Evolutionary conservation across 257 asterid genomes (phyloP), one percentile per base, ranked within the genome.

Genomic region (Nicotiana tabacum): DNA sequence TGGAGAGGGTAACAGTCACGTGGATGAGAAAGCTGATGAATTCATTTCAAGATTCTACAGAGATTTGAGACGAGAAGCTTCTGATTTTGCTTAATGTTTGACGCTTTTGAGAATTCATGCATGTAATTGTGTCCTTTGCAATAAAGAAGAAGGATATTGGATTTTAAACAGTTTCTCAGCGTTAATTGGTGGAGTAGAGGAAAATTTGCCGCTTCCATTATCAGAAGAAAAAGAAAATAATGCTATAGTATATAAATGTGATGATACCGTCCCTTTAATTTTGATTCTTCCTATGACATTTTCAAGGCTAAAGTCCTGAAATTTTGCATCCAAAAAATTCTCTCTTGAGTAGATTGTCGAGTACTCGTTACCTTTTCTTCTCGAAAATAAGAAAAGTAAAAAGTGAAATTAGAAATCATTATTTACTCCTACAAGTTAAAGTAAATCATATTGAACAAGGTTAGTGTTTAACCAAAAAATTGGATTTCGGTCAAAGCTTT

Each of bases 21-120:
- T 85, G 0, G 85, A 87, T 0, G 85, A 85, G 32, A 87, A 84
- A 35, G 90, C 90, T n/a, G 87, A 87, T 46, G 16, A 85, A 56
- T 87, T 87, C 37, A 87, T 87, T 37, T 67, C 69, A 58, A 66
- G 62, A 56, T 87, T 87, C 72, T 81, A 85, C 77, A 69, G 82
- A 77, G 85, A 85, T 53, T 84, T 89, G 76, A 81, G 83, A 81
- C 21, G 66, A 24, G 79, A 72, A 6, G 37, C 39, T 5, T 72
- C 37, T 24, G 84, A 12, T 43, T 43, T 72, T 72, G 79, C 79
- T 72, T 72, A 46, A 21, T 11, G 3, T 72, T 46, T 43, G 37
- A 33, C 3, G 55, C 3, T 48, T 2, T 12, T 51, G 16, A 39
- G 46, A 39, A 0, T 39, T 6, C 46, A 39, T 39, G 46, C 21